Percentiles rank a stretch among this genome's conserved stretches.
Evolutionary conservation across 192 early-diverging fungal genomes (phyloP).

Genomic region (Kappamyces sp.): DNA sequence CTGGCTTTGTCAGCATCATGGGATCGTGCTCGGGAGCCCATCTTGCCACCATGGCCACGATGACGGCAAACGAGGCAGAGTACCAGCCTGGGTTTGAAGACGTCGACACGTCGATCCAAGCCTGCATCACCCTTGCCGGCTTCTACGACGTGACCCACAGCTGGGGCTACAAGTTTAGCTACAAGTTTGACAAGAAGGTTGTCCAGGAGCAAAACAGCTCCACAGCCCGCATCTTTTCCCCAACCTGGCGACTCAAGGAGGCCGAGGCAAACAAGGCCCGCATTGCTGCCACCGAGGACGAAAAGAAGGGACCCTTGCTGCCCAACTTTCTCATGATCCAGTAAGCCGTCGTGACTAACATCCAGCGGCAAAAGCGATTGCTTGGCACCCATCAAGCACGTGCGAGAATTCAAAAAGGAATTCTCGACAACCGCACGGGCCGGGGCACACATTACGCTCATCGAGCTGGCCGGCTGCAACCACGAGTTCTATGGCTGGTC

Average conservation of each 20-base stretch:
- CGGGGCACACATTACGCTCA: slow-evolving; percentile 16
- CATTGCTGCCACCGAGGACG: slow-evolving; percentile 13
- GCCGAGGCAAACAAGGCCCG: slow-evolving; percentile 27
- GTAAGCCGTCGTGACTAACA: slow-evolving; percentile 5
- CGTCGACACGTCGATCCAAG: slow-evolving; percentile 54
- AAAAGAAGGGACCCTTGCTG: slow-evolving; percentile 10
- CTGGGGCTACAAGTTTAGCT: slow-evolving; percentile 32
- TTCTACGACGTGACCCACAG: slow-evolving; percentile 41
- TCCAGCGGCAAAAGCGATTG: slow-evolving; percentile 25
- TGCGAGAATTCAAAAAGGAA: slow-evolving; percentile 27
- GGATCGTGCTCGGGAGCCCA: slow-evolving; percentile 56
- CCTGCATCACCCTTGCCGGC: slow-evolving; percentile 42
- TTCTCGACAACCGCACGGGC: slow-evolving; percentile 14
- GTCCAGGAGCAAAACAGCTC: slow-evolving; percentile 19
- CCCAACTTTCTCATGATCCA: slow-evolving; percentile 38
- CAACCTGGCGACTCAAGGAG: slow-evolving; percentile 14
- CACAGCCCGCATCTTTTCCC: slow-evolving; percentile 14
- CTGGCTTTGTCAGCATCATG: slow-evolving; percentile 51
- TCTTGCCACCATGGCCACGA: slow-evolving; percentile 45
- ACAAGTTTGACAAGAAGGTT: slow-evolving; percentile 39
- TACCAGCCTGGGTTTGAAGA: slow-evolving; percentile 53
- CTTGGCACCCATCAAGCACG: slow-evolving; percentile 23
- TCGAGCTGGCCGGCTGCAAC: slow-evolving; percentile 32
- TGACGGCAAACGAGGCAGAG: slow-evolving; percentile 39
- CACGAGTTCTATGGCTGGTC: slow-evolving; percentile 32